A percentile compares a stretch with the other conserved stretches of the same genome.
Evolutionary conservation across 1,284 basidiomycete genomes (phyloP).

Genomic region (Pascua guehoae): DNA sequence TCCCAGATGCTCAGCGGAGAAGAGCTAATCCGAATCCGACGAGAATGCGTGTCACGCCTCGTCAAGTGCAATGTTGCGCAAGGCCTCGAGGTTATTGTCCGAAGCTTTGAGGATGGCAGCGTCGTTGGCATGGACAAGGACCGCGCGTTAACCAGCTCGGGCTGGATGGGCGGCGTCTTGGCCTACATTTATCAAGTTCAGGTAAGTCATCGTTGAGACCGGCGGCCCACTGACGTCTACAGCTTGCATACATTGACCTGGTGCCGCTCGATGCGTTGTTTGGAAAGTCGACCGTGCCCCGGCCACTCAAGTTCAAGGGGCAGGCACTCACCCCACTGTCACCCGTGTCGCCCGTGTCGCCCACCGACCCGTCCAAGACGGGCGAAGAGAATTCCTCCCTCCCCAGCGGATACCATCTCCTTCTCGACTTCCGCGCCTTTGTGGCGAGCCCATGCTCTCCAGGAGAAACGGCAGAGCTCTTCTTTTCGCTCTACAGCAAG

Average conservation of each 20-base stretch:
- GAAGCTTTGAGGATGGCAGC: slow-evolving; percentile 85
- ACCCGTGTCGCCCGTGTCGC: not conserved
- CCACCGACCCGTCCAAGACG: not conserved
- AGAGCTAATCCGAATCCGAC: slow-evolving; percentile 75
- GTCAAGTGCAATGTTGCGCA: slow-evolving; percentile 89
- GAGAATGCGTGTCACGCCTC: slow-evolving; percentile 81
- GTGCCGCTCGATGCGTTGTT: slow-evolving; percentile 46
- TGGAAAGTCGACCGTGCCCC: slow-evolving; percentile 20
- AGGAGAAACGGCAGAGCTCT: slow-evolving; percentile 87
- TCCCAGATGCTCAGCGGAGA: slow-evolving; percentile 82
- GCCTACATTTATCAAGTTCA: slow-evolving; percentile 65
- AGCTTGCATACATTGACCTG: slow-evolving; percentile 72
- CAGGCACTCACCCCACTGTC: not conserved
- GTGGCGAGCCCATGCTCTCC: slow-evolving; percentile 83
- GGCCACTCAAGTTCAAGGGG: slow-evolving; percentile 7
- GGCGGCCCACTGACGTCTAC: not conserved
- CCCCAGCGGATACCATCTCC: slow-evolving; percentile 67
- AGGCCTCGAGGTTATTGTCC: slow-evolving; percentile 88
- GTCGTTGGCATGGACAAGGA: slow-evolving; percentile 77
- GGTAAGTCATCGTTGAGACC: slow-evolving; percentile 21
- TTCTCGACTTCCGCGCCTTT: slow-evolving; percentile 84
- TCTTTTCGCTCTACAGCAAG: slow-evolving; percentile 89
- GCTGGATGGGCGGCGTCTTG: slow-evolving; percentile 66
- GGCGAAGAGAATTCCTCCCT: not conserved
- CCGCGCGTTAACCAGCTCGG: slow-evolving; percentile 68